These are phyloP conservation scores for Talaromyces thailandensis DNA, from an alignment of 495 filamentous ascomycete genomes.

Conservation along the genomic window DNA sequence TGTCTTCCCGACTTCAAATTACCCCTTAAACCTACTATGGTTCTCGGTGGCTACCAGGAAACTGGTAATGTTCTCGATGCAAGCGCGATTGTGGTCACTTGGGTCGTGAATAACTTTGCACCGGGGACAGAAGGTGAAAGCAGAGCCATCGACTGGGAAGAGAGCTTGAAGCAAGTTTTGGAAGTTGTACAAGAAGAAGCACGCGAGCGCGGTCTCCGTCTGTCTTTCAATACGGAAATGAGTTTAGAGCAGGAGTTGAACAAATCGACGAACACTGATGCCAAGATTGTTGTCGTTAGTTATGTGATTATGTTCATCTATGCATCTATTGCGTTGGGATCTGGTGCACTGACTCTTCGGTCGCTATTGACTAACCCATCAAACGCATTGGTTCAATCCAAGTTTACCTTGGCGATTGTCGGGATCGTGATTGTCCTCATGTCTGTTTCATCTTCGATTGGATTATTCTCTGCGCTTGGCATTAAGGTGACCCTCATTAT, in stretches of 20 bases:
- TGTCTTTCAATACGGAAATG: conserved; percentile 91
- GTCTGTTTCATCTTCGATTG: conserved; percentile 92
- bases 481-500: conserved; percentile 95
- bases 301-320: conserved; percentile 99
- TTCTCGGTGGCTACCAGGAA: conserved; percentile 71
- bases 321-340: conserved; percentile 83
- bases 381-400: conserved; percentile 82
- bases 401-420: conserved; percentile 85
- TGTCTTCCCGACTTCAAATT: conserved; percentile 84
- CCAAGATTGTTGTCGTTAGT: conserved; percentile 92
- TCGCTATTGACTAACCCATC: conserved; percentile 72
- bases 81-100: conserved; percentile 75
- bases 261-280: conserved; percentile 95
- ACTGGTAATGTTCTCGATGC: conserved; percentile 57
- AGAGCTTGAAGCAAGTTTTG: conserved; percentile 60
- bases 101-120: conserved; percentile 87
- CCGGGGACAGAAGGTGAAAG: conserved; percentile 60
- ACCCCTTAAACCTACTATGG: conserved; percentile 73
- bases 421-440: conserved; percentile 94
- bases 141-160: conserved; percentile 83
- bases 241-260: conserved; percentile 88
- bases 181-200: conserved; percentile 74
- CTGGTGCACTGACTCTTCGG: conserved; percentile 65
- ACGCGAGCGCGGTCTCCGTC: conserved; percentile 60
- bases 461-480: conserved; percentile 79